A percentile compares a stretch with the other conserved stretches of the same genome.
Evolutionary conservation across 2,329 filamentous ascomycete species (phyloP).

Genomic region (Alternaria consortialis): DNA sequence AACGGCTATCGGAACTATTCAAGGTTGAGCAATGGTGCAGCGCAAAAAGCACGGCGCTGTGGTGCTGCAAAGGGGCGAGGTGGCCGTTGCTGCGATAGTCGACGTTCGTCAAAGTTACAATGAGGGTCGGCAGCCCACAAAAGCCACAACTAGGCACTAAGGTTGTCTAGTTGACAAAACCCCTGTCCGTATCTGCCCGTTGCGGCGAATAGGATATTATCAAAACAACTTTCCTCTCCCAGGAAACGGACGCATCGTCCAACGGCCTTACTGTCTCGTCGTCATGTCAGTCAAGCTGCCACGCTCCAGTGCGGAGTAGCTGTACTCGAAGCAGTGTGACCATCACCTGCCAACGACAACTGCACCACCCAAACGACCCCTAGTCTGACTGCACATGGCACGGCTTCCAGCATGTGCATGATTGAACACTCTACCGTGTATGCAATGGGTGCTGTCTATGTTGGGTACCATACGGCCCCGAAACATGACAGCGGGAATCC

Average conservation of each 20-base stretch:
- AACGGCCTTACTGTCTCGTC: conserved; percentile 7
- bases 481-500: conserved; percentile 22
- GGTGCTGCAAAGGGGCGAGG: conserved; percentile 10
- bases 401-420: conserved; percentile 19
- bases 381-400: conserved; percentile 9
- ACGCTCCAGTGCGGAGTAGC: conserved; percentile 11
- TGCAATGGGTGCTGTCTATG: conserved; percentile 1
- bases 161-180: conserved; percentile 24
- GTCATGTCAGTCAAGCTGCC: conserved; percentile 10
- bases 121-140: conserved; percentile 27
- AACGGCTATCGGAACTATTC: not conserved
- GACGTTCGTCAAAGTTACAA: conserved; percentile 22
- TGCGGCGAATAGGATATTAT: conserved; percentile 21
- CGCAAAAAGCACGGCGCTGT: conserved; percentile 15
- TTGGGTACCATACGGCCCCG: conserved; percentile 2
- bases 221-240: conserved; percentile 29
- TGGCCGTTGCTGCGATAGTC: conserved; percentile 9
- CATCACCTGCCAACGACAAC: conserved; percentile 9
- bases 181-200: conserved; percentile 18
- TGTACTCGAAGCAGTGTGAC: conserved; percentile 11
- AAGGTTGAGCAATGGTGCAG: conserved; percentile 6
- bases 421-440: conserved; percentile 15
- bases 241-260: conserved; percentile 25
- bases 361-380: conserved; percentile 2
- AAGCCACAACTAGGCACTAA: conserved; percentile 24